Evolutionary conservation across 345 rosid genomes (phyloP), one percentile per base, ranked within the genome.

Genomic region (Aquilaria malaccensis): DNA sequence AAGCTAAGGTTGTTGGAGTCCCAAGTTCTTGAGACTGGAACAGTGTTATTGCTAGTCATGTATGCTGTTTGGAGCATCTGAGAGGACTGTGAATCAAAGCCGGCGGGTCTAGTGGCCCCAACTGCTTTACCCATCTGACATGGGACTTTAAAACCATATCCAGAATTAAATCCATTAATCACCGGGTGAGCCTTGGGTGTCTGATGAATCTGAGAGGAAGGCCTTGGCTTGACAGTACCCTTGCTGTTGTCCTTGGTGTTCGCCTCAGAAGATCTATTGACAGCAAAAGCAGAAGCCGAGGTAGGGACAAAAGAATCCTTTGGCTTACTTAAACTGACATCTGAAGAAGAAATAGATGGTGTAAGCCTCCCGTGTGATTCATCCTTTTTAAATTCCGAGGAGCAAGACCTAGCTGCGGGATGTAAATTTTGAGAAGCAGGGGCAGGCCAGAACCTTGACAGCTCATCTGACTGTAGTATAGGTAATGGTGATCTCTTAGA

Each of bases 111-210:
- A 43, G 58, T 37, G 13, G 72, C 65, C 29, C 74, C 76, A 2
- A 54, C 58, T 29, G 63, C 48, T 73, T 76, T 77, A 13, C 68
- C 79, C 43, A 37, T 72, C 32, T 81, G 77, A 51, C 75, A 58
- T 53, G 81, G 60, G 33, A 69, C 59, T 69, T 63, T 73, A 58
- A 72, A 64, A 30, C 79, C 77, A 68, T 65, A 67, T 14, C 70
- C 53, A 13, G 74, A 68, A 55, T 70, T 82, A 45, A 71, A 59
- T 33, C 87, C 88, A 59, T 82, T 82, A 62, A 71, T 63, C 55
- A 74, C 74, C 3, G 67, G 75, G 65, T 50, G 70, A 60, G 59
- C 33, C 30, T 7, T 30, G 3, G 63, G 59, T 66, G 33, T 61
- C 56, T 67, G 76, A 56, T 56, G 61, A 71, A 50, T 58, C 66